A percentile compares a stretch with the other conserved stretches of the same genome.
phyloP scores from a whole-genome alignment of 2,329 filamentous ascomycete species.

The Drechslera avenae region DNA sequence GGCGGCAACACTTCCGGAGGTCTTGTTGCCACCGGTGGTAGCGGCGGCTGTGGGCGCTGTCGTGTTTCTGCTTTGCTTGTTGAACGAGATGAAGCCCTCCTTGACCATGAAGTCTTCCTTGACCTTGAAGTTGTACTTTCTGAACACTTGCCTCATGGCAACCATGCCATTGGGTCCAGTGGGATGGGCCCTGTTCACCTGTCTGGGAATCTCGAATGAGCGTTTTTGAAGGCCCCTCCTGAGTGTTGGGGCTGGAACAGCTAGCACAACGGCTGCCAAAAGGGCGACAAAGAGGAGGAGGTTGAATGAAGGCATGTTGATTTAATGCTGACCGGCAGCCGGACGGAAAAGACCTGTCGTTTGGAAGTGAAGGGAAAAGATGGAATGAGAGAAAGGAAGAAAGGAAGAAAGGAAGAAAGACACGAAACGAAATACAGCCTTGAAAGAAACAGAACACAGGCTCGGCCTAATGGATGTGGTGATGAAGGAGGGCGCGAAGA shows the following conservation, averaged over 20 bases:
- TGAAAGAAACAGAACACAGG: constrained; percentile 31
- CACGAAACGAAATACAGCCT: constrained; percentile 29
- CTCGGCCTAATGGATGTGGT: constrained; percentile 38
- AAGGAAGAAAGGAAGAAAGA: constrained; percentile 23
- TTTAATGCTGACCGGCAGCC: constrained; percentile 48
- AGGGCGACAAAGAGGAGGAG: constrained; percentile 55
- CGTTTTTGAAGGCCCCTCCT: constrained; percentile 53
- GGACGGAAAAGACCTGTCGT: constrained; percentile 29
- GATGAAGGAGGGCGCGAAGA: constrained; percentile 33
- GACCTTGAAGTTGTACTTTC: constrained; percentile 64
- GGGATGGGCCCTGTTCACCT: constrained; percentile 61
- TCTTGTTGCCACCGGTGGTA: constrained; percentile 39
- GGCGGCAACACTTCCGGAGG: constrained; percentile 64
- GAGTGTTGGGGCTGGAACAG: constrained; percentile 49
- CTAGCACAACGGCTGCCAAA: constrained; percentile 54
- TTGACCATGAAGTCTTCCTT: constrained; percentile 25
- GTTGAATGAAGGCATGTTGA: constrained; percentile 44
- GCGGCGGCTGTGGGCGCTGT: constrained; percentile 16
- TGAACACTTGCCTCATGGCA: constrained; percentile 69
- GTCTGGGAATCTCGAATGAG: constrained; percentile 66
- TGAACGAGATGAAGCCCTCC: constrained; percentile 49
- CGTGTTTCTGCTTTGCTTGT: constrained; percentile 20
- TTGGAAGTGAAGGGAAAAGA: constrained; percentile 21
- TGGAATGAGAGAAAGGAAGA: constrained; percentile 14
- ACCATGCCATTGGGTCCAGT: constrained; percentile 59